Evolutionary conservation across 2,329 filamentous ascomycete genomes (phyloP).

Genomic region (Myriangium duriaei): DNA sequence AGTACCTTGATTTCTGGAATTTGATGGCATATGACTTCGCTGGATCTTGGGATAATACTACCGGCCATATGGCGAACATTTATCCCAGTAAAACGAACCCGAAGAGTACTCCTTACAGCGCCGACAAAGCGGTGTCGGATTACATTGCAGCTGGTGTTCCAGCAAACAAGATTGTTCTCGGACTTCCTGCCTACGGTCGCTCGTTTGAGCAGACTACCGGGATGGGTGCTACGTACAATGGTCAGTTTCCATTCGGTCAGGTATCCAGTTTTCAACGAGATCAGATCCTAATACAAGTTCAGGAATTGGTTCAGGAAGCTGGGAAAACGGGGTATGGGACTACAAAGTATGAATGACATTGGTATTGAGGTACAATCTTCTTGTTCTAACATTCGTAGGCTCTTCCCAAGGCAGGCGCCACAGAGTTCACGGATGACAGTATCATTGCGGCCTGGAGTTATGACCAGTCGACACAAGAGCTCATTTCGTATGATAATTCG

Average conservation of each 20-base stretch:
- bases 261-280: no score
- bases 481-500: conserved; percentile 67
- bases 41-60: conserved; percentile 61
- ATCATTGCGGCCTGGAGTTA: conserved; percentile 68
- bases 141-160: conserved; percentile 56
- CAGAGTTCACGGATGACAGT: conserved; percentile 50
- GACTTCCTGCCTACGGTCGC: conserved; percentile 86
- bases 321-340: conserved; percentile 77
- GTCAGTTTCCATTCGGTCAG: no score
- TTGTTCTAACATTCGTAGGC: conserved; percentile 24
- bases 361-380: neutral
- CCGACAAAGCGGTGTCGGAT: conserved; percentile 53
- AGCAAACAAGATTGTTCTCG: conserved; percentile 65
- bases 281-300: no score
- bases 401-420: conserved; percentile 55
- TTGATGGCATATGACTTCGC: conserved; percentile 46
- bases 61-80: conserved; percentile 75
- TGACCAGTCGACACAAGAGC: conserved; percentile 44
- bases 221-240: conserved; percentile 54
- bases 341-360: conserved; percentile 65
- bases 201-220: conserved; percentile 71
- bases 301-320: conserved; percentile 66
- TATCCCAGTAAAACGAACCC: conserved; percentile 47
- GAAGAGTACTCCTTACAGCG: conserved; percentile 60
- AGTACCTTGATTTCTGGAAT: conserved; percentile 37